These are phyloP conservation scores for Sesbania bispinosa DNA, from an alignment of 306 rosid species.

Conservation along the genomic window DNA sequence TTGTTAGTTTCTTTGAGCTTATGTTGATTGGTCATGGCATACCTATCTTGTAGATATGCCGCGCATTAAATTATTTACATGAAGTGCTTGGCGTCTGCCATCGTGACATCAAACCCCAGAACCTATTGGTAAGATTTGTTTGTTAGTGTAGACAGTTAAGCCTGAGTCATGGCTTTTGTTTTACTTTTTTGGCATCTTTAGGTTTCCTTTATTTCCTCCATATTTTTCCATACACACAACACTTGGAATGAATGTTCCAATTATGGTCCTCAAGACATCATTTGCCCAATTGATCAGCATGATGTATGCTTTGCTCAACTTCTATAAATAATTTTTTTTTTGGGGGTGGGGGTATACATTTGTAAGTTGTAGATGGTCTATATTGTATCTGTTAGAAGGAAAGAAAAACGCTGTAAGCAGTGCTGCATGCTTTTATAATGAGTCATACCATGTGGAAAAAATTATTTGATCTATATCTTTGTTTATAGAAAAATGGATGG, in stretches of 20 bases:
- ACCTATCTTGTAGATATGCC: slow-evolving; percentile 74
- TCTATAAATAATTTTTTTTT: background rate
- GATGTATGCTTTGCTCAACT: background rate
- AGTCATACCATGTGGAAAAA: background rate
- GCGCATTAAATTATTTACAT: slow-evolving; percentile 80
- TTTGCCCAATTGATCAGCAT: background rate
- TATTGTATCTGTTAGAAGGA: background rate
- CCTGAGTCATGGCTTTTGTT: background rate
- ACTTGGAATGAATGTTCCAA: background rate
- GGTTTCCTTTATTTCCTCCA: background rate
- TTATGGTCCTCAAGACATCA: no score
- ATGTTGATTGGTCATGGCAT: slow-evolving; percentile 1
- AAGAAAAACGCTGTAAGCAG: background rate
- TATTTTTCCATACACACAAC: background rate
- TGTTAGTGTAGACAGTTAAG: background rate
- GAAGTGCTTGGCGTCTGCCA: slow-evolving; percentile 84
- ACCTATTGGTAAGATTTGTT: slow-evolving; percentile 59
- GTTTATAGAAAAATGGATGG: background rate
- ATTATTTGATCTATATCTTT: background rate
- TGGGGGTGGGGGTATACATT: background rate
- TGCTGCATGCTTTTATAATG: background rate
- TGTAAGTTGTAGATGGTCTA: background rate
- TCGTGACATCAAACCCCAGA: slow-evolving; percentile 96
- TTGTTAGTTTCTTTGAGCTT: background rate
- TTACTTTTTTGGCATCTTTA: background rate